Evolutionary conservation across 768 basidiomycete genomes (phyloP).

Genomic region (Arthromyces matolae): DNA sequence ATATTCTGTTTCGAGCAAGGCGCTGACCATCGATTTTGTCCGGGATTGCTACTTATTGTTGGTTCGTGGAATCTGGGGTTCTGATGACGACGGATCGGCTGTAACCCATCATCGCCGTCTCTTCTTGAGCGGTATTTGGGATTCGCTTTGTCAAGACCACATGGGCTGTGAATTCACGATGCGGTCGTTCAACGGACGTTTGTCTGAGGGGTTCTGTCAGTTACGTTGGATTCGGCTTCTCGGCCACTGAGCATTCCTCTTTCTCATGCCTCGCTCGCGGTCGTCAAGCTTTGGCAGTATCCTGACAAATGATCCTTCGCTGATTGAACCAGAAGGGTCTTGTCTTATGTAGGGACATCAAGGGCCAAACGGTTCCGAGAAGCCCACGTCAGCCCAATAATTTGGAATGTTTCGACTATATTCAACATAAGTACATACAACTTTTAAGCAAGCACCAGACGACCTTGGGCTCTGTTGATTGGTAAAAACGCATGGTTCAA

Average conservation of each 20-base stretch:
- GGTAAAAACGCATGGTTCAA: too few species aligned
- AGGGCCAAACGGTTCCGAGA: slow-evolving; percentile 18
- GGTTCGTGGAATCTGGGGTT: slow-evolving; percentile 21
- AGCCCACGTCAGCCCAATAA: slow-evolving; percentile 28
- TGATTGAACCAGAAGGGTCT: slow-evolving; percentile 5
- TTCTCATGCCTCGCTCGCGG: slow-evolving; percentile 11
- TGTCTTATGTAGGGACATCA: slow-evolving; percentile 13
- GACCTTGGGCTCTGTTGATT: too few species aligned
- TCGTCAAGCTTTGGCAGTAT: slow-evolving; percentile 5
- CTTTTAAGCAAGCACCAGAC: too few species aligned
- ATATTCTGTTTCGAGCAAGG: slow-evolving; percentile 17
- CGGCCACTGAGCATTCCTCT: slow-evolving; percentile 5
- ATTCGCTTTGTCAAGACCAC: slow-evolving; percentile 15
- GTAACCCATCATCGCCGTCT: slow-evolving; percentile 13
- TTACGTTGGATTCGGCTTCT: slow-evolving; percentile 8
- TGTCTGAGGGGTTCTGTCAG: slow-evolving; percentile 13
- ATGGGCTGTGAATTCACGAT: slow-evolving; percentile 2
- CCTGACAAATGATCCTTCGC: slow-evolving; percentile 12
- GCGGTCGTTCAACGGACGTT: slow-evolving; percentile 2
- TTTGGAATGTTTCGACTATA: too few species aligned
- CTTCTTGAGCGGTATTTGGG: slow-evolving; percentile 11
- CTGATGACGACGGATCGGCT: slow-evolving; percentile 14
- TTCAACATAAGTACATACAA: too few species aligned
- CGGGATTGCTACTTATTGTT: slow-evolving; percentile 15
- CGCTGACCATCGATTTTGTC: slow-evolving; percentile 14